Percentiles rank a stretch among this genome's conserved stretches.
These are phyloP conservation scores for Didymella segeticola DNA, from an alignment of 2,329 filamentous ascomycete genomes.

Conservation along the genomic window DNA sequence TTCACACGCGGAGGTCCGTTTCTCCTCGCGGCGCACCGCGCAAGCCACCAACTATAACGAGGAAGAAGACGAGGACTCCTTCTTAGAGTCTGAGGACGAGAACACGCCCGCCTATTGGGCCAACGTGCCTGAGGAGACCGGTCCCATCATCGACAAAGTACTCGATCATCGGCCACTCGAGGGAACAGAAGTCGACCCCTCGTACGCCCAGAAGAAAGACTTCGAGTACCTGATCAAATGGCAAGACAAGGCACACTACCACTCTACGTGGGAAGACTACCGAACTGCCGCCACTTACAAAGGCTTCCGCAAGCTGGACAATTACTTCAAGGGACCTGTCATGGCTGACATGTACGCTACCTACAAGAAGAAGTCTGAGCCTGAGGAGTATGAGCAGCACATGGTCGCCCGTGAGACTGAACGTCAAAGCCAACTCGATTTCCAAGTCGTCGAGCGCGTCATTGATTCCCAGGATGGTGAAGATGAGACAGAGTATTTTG, in stretches of 20 bases:
- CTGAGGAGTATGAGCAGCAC: constrained; percentile 90
- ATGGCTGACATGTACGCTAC: constrained; percentile 77
- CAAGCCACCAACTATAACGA: constrained; percentile 75
- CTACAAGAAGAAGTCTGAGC: constrained; percentile 64
- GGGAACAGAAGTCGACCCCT: constrained; percentile 54
- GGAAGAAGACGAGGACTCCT: constrained; percentile 66
- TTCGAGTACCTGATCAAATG: constrained; percentile 96
- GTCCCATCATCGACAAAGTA: constrained; percentile 88
- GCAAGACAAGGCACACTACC: constrained; percentile 93
- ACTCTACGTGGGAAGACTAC: constrained; percentile 92
- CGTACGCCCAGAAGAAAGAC: constrained; percentile 66
- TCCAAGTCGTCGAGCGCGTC: constrained; percentile 89
- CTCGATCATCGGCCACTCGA: constrained; percentile 84
- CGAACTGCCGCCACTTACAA: constrained; percentile 77
- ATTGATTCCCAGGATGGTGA: constrained; percentile 84
- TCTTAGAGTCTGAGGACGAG: constrained; percentile 65
- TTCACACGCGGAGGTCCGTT: constrained; percentile 80
- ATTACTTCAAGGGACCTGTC: constrained; percentile 88
- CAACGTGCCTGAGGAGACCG: constrained; percentile 74
- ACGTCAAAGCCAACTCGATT: constrained; percentile 86
- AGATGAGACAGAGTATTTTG: constrained; percentile 83
- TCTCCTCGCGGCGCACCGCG: constrained; percentile 85
- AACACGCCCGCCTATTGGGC: constrained; percentile 74
- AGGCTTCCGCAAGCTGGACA: constrained; percentile 88
- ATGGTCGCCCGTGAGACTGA: constrained; percentile 93